Percentiles rank a stretch among this genome's conserved stretches.
These are phyloP conservation scores for Beauveria sp. DNA, from an alignment of 2,329 filamentous ascomycete species.

Conservation along the genomic window DNA sequence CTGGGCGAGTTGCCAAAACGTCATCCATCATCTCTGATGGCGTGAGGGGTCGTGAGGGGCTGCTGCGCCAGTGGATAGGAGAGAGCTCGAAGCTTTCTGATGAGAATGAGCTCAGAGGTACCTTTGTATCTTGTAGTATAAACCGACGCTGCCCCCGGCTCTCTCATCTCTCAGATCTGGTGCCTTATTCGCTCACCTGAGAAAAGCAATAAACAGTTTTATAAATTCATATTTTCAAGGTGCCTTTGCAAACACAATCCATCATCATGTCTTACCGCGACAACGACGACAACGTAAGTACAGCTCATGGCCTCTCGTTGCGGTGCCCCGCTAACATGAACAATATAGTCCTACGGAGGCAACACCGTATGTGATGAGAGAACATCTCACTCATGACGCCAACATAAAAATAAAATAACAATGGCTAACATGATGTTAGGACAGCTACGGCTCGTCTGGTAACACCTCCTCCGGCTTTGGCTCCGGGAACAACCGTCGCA, in stretches of 20 bases:
- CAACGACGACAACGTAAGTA: constrained; percentile 29
- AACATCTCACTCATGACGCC: background rate
- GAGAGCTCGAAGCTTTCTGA: constrained; percentile 1
- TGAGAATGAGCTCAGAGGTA: constrained; percentile 2
- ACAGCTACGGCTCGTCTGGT: constrained; percentile 15
- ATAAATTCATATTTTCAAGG: background rate
- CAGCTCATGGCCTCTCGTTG: background rate
- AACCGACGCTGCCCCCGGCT: background rate
- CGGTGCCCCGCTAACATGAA: constrained; percentile 6
- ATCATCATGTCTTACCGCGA: constrained; percentile 40
- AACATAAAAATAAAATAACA: background rate
- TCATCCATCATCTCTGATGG: constrained; percentile 8
- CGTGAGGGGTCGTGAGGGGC: constrained; percentile 4
- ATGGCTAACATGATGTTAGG: background rate
- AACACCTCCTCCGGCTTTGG: background rate
- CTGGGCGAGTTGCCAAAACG: constrained; percentile 1
- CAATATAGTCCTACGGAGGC: constrained; percentile 22
- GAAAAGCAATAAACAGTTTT: background rate
- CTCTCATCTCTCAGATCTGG: background rate
- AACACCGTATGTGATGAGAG: constrained; percentile 18
- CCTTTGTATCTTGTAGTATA: constrained; percentile 10
- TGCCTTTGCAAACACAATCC: background rate
- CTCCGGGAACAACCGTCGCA: constrained; percentile 8
- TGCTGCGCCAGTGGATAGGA: background rate
- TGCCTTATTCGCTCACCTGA: background rate